phyloP scores from a whole-genome alignment of 768 basidiomycete genomes.

The Zangia roseola region DNA sequence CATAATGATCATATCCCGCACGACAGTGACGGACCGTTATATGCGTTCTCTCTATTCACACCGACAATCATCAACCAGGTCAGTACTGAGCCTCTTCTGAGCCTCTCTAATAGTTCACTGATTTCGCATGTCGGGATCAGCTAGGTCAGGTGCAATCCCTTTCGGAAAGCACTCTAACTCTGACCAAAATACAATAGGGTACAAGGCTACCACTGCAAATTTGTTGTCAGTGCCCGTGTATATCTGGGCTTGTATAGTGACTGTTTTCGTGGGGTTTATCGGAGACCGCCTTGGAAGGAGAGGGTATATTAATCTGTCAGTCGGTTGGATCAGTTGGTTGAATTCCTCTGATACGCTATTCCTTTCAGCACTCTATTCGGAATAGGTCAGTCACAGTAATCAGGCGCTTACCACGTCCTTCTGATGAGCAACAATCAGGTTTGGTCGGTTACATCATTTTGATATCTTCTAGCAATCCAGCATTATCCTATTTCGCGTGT shows the following conservation, averaged over 20 bases:
- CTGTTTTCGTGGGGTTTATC: slow-evolving; percentile 56
- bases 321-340: not conserved
- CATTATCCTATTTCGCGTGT: slow-evolving; percentile 69
- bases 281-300: slow-evolving; percentile 61
- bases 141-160: slow-evolving; percentile 14
- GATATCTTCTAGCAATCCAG: slow-evolving; percentile 55
- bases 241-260: slow-evolving; percentile 68
- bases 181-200: slow-evolving; percentile 39
- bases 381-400: slow-evolving; percentile 25
- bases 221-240: slow-evolving; percentile 78
- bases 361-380: slow-evolving; percentile 29
- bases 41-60: slow-evolving; percentile 51
- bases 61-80: slow-evolving; percentile 52
- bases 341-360: slow-evolving; percentile 1
- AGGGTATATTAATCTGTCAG: slow-evolving; percentile 61
- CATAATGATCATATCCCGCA: not conserved
- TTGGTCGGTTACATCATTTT: slow-evolving; percentile 67
- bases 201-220: slow-evolving; percentile 64
- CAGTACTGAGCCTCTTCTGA: slow-evolving; percentile 9
- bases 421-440: slow-evolving; percentile 27
- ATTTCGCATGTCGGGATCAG: slow-evolving; percentile 2
- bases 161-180: not conserved
- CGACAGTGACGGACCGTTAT: slow-evolving; percentile 49
- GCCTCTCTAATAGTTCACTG: not conserved
- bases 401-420: not conserved